Conservation (phyloP, 2,329 filamentous ascomycete species). For the Colletotrichum tanaceti region DNA sequence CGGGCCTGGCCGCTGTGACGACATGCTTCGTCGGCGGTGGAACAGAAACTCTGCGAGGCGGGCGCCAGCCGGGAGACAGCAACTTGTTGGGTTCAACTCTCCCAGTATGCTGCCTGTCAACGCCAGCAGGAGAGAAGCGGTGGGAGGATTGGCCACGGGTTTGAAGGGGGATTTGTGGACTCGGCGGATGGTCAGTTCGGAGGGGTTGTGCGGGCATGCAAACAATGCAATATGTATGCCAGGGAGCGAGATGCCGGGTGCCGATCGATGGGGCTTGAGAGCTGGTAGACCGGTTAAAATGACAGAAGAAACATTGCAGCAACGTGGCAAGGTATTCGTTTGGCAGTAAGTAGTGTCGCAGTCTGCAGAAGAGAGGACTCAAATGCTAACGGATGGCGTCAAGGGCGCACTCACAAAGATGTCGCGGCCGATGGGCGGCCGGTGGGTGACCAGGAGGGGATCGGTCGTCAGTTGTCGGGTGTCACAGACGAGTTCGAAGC, state of each 20-base stretch:
- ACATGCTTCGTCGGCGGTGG: slow-evolving; percentile 38
- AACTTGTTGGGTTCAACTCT: neutral
- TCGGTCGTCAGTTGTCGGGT: neutral
- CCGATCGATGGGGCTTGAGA: slow-evolving; percentile 6
- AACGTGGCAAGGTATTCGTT: neutral
- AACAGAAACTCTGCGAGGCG: slow-evolving; percentile 42
- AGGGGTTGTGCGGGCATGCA: slow-evolving; percentile 1
- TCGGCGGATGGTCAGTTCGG: slow-evolving; percentile 18
- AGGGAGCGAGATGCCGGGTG: slow-evolving; percentile 8
- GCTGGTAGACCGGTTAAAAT: slow-evolving; percentile 4
- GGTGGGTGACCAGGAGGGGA: neutral
- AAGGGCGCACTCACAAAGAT: slow-evolving; percentile 23
- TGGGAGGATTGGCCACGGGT: neutral
- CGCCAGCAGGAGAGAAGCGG: slow-evolving; percentile 1
- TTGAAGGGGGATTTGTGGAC: slow-evolving; percentile 28
- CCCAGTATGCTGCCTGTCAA: neutral
- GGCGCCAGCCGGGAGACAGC: slow-evolving; percentile 15
- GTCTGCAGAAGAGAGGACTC: slow-evolving; percentile 2
- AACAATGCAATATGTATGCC: neutral
- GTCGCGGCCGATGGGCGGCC: slow-evolving; percentile 9
- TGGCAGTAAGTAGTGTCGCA: neutral
- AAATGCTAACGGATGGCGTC: slow-evolving; percentile 15
- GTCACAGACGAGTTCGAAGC: slow-evolving; percentile 2
- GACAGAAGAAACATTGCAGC: neutral
- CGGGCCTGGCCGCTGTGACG: slow-evolving; percentile 38